Evolutionary conservation across 1,284 basidiomycete genomes (phyloP), one percentile per base, ranked within the genome.

Genomic region (Schizophyllum amplum): DNA sequence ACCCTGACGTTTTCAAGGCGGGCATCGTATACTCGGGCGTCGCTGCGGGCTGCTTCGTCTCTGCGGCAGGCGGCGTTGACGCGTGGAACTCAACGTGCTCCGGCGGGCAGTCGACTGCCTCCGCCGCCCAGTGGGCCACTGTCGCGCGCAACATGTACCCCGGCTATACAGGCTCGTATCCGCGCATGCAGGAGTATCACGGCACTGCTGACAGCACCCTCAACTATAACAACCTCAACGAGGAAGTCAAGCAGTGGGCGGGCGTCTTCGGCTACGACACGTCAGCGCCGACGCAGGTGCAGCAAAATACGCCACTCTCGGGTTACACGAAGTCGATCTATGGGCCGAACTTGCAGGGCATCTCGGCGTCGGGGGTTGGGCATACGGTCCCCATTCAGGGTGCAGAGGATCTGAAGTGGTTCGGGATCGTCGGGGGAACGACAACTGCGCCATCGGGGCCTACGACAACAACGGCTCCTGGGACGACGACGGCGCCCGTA

Each of bases 101-200:
- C 4, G 55, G 63, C 6, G 80, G 81, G 6, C 63, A 75, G 26
- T 17, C 51, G 4, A 59, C 54, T 25, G 23, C 55, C 49, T 66
- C 55, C 23, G 57, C 48, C 47, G 33, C 58, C 47, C 47, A 59
- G 54, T 64, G 79, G 77, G 78, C 77, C 47, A 71, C 78, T 55
- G 63, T 70, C 52, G 79, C 75, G 21, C 70, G 69, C 47, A 64
- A 62, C 48, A 78, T 71, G 22, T 81, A 73, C 65, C 78, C 79
- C 6, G 79, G 79, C 42, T 82, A 71, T 68, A 78, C 75, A 13
- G 80, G 80, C 17, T 53, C 71, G 4, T 71, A 75, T 47, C 79
- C 79, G 26, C 80, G 76, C 64, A 70, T 82, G 62, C 76, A 79
- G 65, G 69, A 80, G 60, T 82, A 78, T 78, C 79, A 82, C 64